Base-by-base conservation (phyloP, 1,284 basidiomycete species). In the Malassezia globosa region DNA sequence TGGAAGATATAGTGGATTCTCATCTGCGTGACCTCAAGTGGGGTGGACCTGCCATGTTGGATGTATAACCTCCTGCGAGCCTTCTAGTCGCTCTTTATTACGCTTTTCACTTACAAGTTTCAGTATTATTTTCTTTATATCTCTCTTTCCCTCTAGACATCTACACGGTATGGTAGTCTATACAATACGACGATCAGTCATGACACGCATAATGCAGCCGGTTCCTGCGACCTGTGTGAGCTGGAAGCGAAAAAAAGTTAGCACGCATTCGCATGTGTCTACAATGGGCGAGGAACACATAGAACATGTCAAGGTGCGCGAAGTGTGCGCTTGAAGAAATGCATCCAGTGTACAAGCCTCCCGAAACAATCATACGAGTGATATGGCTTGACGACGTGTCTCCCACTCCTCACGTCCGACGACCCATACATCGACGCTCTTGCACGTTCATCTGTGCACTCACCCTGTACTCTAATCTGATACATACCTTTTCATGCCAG, bases 171-270 rank as follows among this genome's bases (percentile, higher is more conserved):
- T n/a, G 11, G 16, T 31, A 31, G 29, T 6, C 38, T 46, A 46
- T 25, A 92, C 82, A 54, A 78, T 78, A 65, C 83, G 79, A 58
- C 87, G 81, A 75, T 97, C 92, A 31, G 89, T 88, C 90, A 97
- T 95, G 53, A 90, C 88, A 64, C 90, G 78, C 55, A 95, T 88
- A 72, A 97, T 96, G 73, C 87, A 92, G 7, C 92, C 94, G 2
- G 86, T 88, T 14, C 94, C 92, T 5, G 89, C 89, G 24, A 84
- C 80, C 73, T 96, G 92, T 18, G 89, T 94, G 67, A 97, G 76
- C 90, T 96, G 70, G n/a, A n/a, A n/a, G n/a, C n/a, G n/a, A n/a
- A n/a, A n/a, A 4, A 23, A 34, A 16, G 7, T 14, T 13, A 34
- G 29, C 36, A 13, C 18, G 7, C 7, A 10, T 7, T 19, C 8